Conservation (phyloP, 2,329 filamentous ascomycete genomes). For the Scedosporium dehoogii region DNA sequence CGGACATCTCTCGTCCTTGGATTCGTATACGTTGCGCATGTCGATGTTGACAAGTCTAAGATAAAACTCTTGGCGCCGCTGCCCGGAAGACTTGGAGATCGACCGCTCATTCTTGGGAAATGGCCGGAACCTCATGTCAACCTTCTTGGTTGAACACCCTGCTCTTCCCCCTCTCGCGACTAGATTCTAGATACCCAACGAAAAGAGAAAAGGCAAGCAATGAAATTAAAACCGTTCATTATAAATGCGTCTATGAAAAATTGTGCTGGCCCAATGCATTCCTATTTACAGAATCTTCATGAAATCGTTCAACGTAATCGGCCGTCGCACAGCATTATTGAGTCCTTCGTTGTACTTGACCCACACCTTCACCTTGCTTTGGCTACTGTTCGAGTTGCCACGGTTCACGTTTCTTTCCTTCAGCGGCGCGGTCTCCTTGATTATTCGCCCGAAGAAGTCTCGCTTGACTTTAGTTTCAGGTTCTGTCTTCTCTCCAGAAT, state of each 20-base stretch:
- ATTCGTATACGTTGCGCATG: conserved; percentile 85
- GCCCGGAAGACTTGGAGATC: conserved; percentile 67
- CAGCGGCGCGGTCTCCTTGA: conserved; percentile 33
- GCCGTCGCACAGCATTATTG: conserved; percentile 86
- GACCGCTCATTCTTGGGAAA: conserved; percentile 71
- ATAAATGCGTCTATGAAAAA: not conserved
- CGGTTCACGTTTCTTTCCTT: conserved; percentile 31
- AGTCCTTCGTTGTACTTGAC: conserved; percentile 83
- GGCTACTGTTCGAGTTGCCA: conserved; percentile 19
- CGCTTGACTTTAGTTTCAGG: conserved; percentile 44
- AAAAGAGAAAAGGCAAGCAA: not conserved
- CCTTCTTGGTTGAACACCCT: conserved; percentile 43
- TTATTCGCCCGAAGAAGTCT: conserved; percentile 77
- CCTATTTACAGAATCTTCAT: conserved; percentile 4
- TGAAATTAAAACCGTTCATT: not conserved
- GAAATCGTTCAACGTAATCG: conserved; percentile 71
- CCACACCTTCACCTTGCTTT: conserved; percentile 59
- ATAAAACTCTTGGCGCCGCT: conserved; percentile 77
- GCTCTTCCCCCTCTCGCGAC: not conserved
- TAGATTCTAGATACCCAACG: not conserved
- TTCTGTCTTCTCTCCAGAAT: conserved; percentile 22
- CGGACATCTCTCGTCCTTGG: conserved; percentile 79
- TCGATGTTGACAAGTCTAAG: conserved; percentile 75
- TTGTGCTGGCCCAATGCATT: not conserved
- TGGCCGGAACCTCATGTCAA: conserved; percentile 84